Percentiles rank a stretch among this genome's conserved stretches.
phyloP scores from a whole-genome alignment of 169 alveolate species.

The Plasmodium knowlesi region DNA sequence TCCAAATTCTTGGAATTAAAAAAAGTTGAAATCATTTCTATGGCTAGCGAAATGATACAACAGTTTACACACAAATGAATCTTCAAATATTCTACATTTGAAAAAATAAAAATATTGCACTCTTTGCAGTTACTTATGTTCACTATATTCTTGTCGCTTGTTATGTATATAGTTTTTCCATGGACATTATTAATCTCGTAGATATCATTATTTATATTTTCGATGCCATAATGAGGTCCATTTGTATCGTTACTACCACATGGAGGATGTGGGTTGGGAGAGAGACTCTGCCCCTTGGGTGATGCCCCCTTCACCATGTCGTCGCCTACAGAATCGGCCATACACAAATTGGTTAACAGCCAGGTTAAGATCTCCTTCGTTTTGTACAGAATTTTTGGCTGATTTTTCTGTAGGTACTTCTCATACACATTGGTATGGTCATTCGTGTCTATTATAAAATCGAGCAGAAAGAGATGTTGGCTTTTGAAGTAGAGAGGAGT shows the following conservation, averaged over 20 bases:
- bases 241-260: neutral
- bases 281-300: neutral
- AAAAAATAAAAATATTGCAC: slow-evolving; percentile 50
- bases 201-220: slow-evolving; percentile 31
- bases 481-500: slow-evolving; percentile 37
- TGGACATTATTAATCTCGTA: slow-evolving; percentile 9
- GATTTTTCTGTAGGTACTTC: slow-evolving; percentile 19
- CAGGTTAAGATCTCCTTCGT: slow-evolving; percentile 25
- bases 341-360: slow-evolving; percentile 22
- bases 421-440: slow-evolving; percentile 55
- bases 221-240: neutral
- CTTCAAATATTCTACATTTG: slow-evolving; percentile 29
- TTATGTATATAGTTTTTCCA: slow-evolving; percentile 33
- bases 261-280: neutral
- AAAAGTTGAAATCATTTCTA: slow-evolving; percentile 36
- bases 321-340: neutral
- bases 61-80: slow-evolving; percentile 31
- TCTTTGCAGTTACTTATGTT: slow-evolving; percentile 60
- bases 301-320: neutral
- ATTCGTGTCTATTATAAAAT: slow-evolving; percentile 49
- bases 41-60: slow-evolving; percentile 29
- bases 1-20: slow-evolving; percentile 42
- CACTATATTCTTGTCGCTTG: slow-evolving; percentile 26
- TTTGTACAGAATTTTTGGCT: slow-evolving; percentile 35
- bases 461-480: slow-evolving; percentile 31